Base-by-base conservation (phyloP, 257 asterid species). In the Rauvolfia tetraphylla region DNA sequence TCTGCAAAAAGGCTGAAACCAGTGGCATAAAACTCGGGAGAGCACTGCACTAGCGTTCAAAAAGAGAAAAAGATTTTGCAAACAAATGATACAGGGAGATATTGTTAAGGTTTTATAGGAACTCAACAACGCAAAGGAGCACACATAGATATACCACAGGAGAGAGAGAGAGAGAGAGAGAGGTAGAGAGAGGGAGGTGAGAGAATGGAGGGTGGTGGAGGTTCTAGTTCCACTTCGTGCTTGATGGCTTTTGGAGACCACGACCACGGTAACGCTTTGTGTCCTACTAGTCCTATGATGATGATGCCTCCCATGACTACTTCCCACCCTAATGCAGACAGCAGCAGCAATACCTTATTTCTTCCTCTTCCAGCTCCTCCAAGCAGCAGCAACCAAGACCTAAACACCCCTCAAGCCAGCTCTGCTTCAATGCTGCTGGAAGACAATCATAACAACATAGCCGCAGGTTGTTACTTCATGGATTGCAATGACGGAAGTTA, bases 11-110 rank as follows among this genome's bases (percentile, higher is more conserved):
- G 92, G 86, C 97, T 89, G 93, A 88, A 77, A 76, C 79, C 75
- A 84, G 90, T 85, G 80, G 90, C 98, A 83, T 75, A 89, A 89
- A 94, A 85, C 92, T 90, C 98, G 97, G 98, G 98, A 88, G 98
- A 75, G 82, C 86, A 73, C 85, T 84, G 86, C 33, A 69, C 41
- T 46, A 77, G 23, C 84, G 53, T 70, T 81, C 83, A 71, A 73
- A 77, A 82, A 83, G 71, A 71, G 63, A 59, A 53, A 61, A 73
- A 81, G 57, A 36, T 22, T 29, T 17, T 13, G 10, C 27, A 39
- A 41, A n/a, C 27, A 56, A 34, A 44, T 18, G 53, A 38, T 57
- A 72, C 62, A 79, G 51, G 41, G 18, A 31, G 44, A 42, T 44
- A 42, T 59, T 73, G 66, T 54, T 57, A 57, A 56, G 73, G 74